Conservation (phyloP, 2,329 filamentous ascomycete genomes). For the Epichloe aotearoae region DNA sequence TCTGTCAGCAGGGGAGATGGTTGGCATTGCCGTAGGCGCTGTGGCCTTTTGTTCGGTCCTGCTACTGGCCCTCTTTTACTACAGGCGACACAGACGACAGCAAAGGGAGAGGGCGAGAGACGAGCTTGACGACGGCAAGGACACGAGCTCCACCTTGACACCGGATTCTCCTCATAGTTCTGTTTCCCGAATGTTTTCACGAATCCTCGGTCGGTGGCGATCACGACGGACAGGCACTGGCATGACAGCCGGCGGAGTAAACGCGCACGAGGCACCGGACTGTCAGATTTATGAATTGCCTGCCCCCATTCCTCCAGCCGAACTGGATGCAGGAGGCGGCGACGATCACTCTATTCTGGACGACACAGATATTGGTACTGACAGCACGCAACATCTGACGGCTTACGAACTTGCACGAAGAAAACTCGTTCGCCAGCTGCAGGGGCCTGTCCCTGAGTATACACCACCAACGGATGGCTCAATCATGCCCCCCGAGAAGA, state of each 20-base stretch:
- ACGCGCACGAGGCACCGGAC: conserved; percentile 22
- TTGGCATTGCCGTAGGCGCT: conserved; percentile 32
- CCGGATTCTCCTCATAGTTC: conserved; percentile 12
- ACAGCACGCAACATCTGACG: conserved; percentile 26
- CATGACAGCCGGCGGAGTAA: conserved; percentile 13
- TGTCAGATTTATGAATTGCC: conserved; percentile 41
- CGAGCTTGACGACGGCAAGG: conserved; percentile 22
- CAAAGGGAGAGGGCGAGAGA: conserved; percentile 11
- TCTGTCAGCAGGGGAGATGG: conserved; percentile 28
- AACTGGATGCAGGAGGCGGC: conserved; percentile 31
- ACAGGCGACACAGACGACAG: conserved; percentile 22
- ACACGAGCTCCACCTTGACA: conserved; percentile 21
- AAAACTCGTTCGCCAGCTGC: conserved; percentile 38
- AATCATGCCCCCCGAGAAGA: conserved; percentile 17
- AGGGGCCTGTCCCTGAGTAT: conserved; percentile 36
- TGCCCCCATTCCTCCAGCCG: conserved; percentile 30
- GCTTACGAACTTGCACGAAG: conserved; percentile 37
- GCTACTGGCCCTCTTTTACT: conserved; percentile 19
- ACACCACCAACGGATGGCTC: conserved; percentile 23
- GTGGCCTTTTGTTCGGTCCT: conserved; percentile 18
- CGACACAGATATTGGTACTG: conserved; percentile 27
- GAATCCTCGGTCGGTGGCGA: conserved; percentile 25
- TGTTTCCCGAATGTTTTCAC: conserved; percentile 24
- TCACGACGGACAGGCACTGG: conserved; percentile 11
- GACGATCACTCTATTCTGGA: conserved; percentile 24